Evolutionary conservation across 768 basidiomycete genomes (phyloP).

Genomic region (Sporobolomyces phaffii): DNA sequence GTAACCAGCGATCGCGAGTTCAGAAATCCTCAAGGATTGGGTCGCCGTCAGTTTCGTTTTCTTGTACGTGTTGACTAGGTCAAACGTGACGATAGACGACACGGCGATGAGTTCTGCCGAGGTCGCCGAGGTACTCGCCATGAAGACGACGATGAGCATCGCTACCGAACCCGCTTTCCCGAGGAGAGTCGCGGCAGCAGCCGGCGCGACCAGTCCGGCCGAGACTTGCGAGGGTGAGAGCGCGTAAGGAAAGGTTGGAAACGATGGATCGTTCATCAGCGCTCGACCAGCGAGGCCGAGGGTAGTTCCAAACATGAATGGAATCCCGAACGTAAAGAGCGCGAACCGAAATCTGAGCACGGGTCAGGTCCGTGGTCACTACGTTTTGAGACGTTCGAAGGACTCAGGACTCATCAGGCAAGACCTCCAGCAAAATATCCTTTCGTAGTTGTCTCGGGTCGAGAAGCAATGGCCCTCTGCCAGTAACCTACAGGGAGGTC

Average conservation of each 20-base stretch:
- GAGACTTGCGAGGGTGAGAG: slow-evolving; percentile 63
- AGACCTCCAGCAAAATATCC: slow-evolving; percentile 83
- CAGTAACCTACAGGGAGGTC: slow-evolving; percentile 55
- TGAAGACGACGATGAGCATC: slow-evolving; percentile 58
- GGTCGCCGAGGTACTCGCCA: slow-evolving; percentile 55
- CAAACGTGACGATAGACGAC: slow-evolving; percentile 73
- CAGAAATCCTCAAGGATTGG: slow-evolving; percentile 9
- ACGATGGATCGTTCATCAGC: slow-evolving; percentile 51
- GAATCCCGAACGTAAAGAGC: slow-evolving; percentile 57
- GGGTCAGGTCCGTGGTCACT: too few species aligned
- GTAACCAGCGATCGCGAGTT: slow-evolving; percentile 4
- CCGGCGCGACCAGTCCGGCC: slow-evolving; percentile 76
- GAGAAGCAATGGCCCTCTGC: slow-evolving; percentile 67
- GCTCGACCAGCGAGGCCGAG: slow-evolving; percentile 84
- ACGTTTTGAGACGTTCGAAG: slow-evolving; percentile 36
- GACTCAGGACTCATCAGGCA: slow-evolving; percentile 57
- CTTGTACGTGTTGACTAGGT: slow-evolving; percentile 69
- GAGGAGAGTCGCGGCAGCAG: slow-evolving; percentile 73
- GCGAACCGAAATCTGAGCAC: slow-evolving; percentile 42
- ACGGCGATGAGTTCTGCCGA: slow-evolving; percentile 89
- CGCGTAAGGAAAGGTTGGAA: slow-evolving; percentile 35
- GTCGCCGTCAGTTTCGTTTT: slow-evolving; percentile 24
- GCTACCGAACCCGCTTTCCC: slow-evolving; percentile 70
- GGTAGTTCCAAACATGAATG: slow-evolving; percentile 74
- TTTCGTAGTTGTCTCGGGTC: slow-evolving; percentile 77